Conservation (phyloP, 2,329 filamentous ascomycete genomes). For the Fusarium piperis region DNA sequence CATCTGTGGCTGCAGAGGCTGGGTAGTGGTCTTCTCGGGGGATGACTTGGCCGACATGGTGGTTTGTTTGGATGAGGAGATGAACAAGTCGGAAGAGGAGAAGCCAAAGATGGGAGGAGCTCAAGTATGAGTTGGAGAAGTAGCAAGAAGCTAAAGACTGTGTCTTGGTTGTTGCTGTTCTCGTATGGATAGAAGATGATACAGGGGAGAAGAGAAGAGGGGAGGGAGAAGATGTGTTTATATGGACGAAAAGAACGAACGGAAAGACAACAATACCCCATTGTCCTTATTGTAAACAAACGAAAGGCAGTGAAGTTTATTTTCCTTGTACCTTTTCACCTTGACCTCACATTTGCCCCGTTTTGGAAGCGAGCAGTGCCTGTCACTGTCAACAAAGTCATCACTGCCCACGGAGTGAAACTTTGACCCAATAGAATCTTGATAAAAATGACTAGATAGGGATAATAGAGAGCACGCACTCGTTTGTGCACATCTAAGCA, state of each 20-base stretch:
- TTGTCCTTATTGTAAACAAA: neutral
- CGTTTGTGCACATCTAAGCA: constrained; percentile 61
- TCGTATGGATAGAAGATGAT: neutral
- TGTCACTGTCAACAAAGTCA: too few species aligned
- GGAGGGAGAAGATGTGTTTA: neutral
- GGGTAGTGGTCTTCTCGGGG: neutral
- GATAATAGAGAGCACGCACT: neutral
- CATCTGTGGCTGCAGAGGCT: neutral
- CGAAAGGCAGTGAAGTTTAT: neutral
- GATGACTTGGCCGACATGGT: neutral
- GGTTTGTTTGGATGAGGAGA: neutral
- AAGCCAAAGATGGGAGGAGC: neutral
- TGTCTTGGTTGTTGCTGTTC: neutral
- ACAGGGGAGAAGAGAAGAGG: neutral
- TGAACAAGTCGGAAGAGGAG: neutral
- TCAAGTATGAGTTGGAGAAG: neutral
- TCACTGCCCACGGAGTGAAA: neutral
- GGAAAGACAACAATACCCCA: neutral
- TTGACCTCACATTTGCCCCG: neutral
- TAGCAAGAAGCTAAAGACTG: neutral
- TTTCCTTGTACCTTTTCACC: neutral
- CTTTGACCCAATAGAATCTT: neutral
- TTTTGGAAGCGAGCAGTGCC: neutral
- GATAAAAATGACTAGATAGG: neutral
- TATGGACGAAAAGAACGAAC: neutral